These are phyloP conservation scores for Blepharisma japonicum DNA, from an alignment of 73 alveolate genomes.

Conservation along the genomic window DNA sequence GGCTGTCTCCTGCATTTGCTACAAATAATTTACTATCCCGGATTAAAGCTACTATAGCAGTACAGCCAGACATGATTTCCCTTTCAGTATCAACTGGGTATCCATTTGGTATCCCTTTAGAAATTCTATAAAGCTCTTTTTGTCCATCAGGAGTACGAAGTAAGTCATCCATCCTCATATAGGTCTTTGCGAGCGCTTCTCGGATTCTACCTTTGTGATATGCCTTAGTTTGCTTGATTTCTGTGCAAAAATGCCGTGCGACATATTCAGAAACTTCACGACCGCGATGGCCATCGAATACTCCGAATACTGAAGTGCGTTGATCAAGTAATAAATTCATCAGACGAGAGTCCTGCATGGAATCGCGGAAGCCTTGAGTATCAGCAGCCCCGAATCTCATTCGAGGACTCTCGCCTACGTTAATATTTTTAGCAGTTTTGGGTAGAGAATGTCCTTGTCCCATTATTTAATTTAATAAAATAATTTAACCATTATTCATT, in stretches of 20 bases:
- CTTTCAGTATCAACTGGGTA: too few species aligned
- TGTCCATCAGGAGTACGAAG: constrained; percentile 63
- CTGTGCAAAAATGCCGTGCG: constrained; percentile 52
- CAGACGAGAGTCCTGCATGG: constrained; percentile 88
- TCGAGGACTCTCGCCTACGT: constrained; percentile 37
- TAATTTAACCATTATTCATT: too few species aligned
- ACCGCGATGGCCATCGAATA: constrained; percentile 98
- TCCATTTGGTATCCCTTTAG: background rate
- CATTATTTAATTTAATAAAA: constrained; percentile 27
- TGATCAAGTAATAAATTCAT: constrained; percentile 52
- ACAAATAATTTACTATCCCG: too few species aligned
- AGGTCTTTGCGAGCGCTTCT: constrained; percentile 76
- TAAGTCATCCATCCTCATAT: constrained; percentile 80
- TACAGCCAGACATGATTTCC: too few species aligned
- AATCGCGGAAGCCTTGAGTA: constrained; percentile 80
- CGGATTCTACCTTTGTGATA: constrained; percentile 68
- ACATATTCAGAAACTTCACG: constrained; percentile 82
- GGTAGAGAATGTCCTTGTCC: constrained; percentile 61
- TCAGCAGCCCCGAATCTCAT: constrained; percentile 72
- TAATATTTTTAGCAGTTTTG: constrained; percentile 40
- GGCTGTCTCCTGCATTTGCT: too few species aligned
- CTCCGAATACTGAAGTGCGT: constrained; percentile 76
- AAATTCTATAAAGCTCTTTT: constrained; percentile 53
- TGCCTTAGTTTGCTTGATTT: constrained; percentile 50
- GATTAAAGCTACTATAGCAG: too few species aligned